Evolutionary conservation across 2,329 filamentous ascomycete genomes (phyloP).

Genomic region (Thyridium curvatum): DNA sequence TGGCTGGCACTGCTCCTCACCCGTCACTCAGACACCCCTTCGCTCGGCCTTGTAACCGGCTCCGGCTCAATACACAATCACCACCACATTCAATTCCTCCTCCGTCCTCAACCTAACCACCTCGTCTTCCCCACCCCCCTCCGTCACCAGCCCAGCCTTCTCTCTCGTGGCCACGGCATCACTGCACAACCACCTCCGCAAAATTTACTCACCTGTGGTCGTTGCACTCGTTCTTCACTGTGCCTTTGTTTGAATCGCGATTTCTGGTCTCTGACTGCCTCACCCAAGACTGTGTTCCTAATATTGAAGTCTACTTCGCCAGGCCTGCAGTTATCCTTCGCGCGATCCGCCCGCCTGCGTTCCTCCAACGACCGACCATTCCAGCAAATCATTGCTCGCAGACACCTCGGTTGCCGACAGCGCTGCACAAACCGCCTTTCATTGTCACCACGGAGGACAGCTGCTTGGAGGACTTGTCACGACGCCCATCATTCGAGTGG

Average conservation of each 20-base stretch:
- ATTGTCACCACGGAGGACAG: background rate
- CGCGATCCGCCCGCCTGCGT: no score
- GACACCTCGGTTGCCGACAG: constrained; percentile 6
- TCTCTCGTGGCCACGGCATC: no score
- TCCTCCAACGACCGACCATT: no score
- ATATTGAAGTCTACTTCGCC: no score
- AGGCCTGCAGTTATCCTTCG: no score
- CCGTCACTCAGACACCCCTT: background rate
- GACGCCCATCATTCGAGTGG: background rate
- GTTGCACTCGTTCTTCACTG: background rate
- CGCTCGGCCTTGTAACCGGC: background rate
- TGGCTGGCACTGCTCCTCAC: background rate
- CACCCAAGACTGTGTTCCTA: constrained; percentile 1
- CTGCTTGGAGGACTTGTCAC: background rate
- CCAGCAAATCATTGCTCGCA: no score
- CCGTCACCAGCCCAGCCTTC: constrained; percentile 6
- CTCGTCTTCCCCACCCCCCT: constrained; percentile 7
- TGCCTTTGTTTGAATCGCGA: background rate
- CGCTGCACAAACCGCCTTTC: constrained; percentile 6
- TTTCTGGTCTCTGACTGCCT: constrained; percentile 1
- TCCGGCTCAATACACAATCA: background rate
- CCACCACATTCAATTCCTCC: background rate
- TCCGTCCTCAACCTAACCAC: background rate
- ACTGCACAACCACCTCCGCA: no score
- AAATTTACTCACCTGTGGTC: background rate